Conservation (phyloP, 306 rosid genomes). For the Arachis stenosperma region DNA sequence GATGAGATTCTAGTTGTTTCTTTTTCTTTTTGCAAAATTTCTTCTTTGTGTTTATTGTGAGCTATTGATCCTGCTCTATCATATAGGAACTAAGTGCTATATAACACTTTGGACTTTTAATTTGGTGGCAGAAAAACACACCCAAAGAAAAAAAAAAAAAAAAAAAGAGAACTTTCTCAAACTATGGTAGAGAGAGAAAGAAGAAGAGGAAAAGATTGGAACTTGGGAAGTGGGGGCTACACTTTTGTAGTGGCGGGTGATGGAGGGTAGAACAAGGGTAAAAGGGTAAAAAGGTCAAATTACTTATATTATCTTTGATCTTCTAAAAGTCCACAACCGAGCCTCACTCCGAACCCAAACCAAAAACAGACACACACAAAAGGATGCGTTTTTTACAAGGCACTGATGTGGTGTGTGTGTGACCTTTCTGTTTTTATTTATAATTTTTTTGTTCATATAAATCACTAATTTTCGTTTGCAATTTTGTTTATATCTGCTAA, state of each 20-base stretch:
- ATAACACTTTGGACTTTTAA: no score
- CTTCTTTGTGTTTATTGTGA: neutral
- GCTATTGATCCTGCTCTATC: slow-evolving; percentile 35
- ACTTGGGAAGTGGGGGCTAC: slow-evolving; percentile 34
- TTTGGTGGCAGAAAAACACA: slow-evolving; percentile 8
- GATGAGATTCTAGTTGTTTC: slow-evolving; percentile 20
- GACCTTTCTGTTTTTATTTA: slow-evolving; percentile 30
- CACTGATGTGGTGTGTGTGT: slow-evolving; percentile 35
- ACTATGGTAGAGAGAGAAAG: slow-evolving; percentile 27
- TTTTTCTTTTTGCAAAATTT: neutral
- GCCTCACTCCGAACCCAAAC: slow-evolving; percentile 53
- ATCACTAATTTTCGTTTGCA: neutral
- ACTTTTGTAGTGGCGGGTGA: slow-evolving; percentile 60
- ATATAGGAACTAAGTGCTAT: slow-evolving; percentile 26
- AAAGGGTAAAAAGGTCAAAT: slow-evolving; percentile 16
- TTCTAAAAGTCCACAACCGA: slow-evolving; percentile 54
- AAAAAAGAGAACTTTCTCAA: slow-evolving; percentile 39
- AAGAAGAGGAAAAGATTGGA: slow-evolving; percentile 26
- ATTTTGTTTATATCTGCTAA: neutral
- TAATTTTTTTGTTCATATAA: neutral
- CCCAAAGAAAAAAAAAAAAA: no score
- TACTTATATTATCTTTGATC: slow-evolving; percentile 43
- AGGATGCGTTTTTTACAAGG: slow-evolving; percentile 53
- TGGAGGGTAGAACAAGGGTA: slow-evolving; percentile 30
- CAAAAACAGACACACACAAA: neutral